Evolutionary conservation across 2,329 filamentous ascomycete species (phyloP).

Genomic region (Lachnellula hyalina): DNA sequence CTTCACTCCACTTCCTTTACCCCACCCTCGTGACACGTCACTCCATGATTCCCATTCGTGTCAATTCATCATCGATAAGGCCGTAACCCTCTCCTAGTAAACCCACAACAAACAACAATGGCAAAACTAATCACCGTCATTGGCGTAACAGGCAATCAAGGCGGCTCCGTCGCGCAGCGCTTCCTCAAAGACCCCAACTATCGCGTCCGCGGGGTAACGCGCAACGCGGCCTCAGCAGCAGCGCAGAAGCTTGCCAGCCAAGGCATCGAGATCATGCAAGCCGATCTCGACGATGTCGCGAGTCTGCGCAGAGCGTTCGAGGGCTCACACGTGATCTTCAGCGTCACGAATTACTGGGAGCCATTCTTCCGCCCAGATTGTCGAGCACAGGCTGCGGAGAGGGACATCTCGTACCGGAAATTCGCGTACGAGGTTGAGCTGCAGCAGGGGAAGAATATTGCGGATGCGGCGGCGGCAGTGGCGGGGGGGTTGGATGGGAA

Average conservation of each 20-base stretch:
- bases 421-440: slow-evolving; percentile 41
- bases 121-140: not conserved
- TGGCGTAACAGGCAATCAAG: slow-evolving; percentile 28
- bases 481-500: slow-evolving; percentile 39
- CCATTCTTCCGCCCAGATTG: not conserved
- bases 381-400: slow-evolving; percentile 27
- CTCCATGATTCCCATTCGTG: too few species aligned
- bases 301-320: slow-evolving; percentile 30
- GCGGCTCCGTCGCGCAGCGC: slow-evolving; percentile 41
- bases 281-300: slow-evolving; percentile 19
- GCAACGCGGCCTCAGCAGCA: slow-evolving; percentile 37
- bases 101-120: slow-evolving; percentile 5
- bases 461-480: slow-evolving; percentile 43
- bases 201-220: slow-evolving; percentile 43
- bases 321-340: slow-evolving; percentile 36
- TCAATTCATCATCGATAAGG: not conserved
- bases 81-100: not conserved
- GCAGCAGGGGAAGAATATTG: slow-evolving; percentile 49
- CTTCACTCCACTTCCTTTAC: not conserved
- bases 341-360: slow-evolving; percentile 32
- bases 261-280: slow-evolving; percentile 40
- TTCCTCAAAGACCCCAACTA: slow-evolving; percentile 41
- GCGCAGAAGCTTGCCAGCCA: slow-evolving; percentile 35
- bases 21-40: not conserved
- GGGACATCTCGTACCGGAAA: slow-evolving; percentile 27